Evolutionary conservation across 208 protist species (phyloP), one percentile per base, ranked within the genome.

Genomic region (Trypanosoma lewisi): DNA sequence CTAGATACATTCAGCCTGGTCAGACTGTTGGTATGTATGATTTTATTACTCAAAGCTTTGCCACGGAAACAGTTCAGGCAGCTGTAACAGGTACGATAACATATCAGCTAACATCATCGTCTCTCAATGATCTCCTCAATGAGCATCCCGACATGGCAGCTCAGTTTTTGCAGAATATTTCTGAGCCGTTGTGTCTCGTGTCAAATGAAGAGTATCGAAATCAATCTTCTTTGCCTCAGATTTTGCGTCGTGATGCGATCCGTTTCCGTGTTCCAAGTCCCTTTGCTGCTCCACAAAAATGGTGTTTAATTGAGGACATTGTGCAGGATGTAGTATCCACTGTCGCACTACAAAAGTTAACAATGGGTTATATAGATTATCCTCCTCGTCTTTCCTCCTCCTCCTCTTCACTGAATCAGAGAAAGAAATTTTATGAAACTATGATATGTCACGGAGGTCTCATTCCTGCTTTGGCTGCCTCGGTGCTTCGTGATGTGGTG

Each of bases 1-100:
- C 83, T 0, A 82, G 80, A 41, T 87, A 73, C 62, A 70, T 89
- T 27, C 57, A 74, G 11, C 66, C 73, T 31, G 85, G 82, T 14
- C 82, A 90, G 62, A 85, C 81, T 4, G 66, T 90, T 12, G 84
- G 83, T 31, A 88, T 90, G 80, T 94, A 91, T 60, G 82, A 88
- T 62, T 89, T 91, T 67, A 75, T 94, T 34, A 85, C 82, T 28
- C 78, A 87, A 70, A 68, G 72, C 31, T 68, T 78, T 47, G 75
- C 83, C 42, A 68, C 70, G 31, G 83, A 92, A 70, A 90, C 81
- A 57, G 82, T 92, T 62, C 77, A 80, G 27, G 85, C 77, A 11
- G 85, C 85, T 14, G 73, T 82, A 36, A 73, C 78, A 25, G 82
- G 85, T 39, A 92, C 88, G 0, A 75, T 91, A 17, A 88, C 83